Evolutionary conservation across 805 yeast genomes (phyloP).

Genomic region (Schwanniomyces yamadae): DNA sequence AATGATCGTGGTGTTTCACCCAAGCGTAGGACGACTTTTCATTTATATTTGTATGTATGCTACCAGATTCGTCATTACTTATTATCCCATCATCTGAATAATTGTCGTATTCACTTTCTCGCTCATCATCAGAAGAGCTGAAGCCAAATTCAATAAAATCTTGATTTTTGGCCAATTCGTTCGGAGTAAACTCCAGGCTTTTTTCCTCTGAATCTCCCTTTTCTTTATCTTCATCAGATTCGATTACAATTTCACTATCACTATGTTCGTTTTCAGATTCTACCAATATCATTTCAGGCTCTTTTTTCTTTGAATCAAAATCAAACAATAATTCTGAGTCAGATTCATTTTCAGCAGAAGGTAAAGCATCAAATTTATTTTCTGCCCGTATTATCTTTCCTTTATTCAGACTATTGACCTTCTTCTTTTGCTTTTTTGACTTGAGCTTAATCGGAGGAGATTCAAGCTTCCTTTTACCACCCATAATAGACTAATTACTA

Average conservation of each 20-base stretch:
- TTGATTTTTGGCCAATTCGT: constrained; percentile 44
- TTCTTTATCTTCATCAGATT: constrained; percentile 17
- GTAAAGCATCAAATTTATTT: constrained; percentile 23
- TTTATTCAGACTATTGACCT: constrained; percentile 12
- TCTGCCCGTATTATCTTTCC: constrained; percentile 12
- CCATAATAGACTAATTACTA: constrained; percentile 8
- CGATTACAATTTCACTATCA: constrained; percentile 18
- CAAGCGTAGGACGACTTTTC: constrained; percentile 58
- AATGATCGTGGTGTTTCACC: constrained; percentile 76
- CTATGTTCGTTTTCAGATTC: constrained; percentile 23
- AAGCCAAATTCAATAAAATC: constrained; percentile 60
- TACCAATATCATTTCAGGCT: constrained; percentile 27
- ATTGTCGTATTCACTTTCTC: constrained; percentile 21
- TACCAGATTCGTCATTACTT: constrained; percentile 35
- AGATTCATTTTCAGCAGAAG: constrained; percentile 17
- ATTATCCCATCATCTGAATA: constrained; percentile 32
- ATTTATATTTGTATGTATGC: constrained; percentile 19
- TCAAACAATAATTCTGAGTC: constrained; percentile 25
- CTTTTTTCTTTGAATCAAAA: constrained; percentile 14
- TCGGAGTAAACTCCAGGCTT: constrained; percentile 15
- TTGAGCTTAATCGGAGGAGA: constrained; percentile 15
- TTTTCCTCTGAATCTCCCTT: constrained; percentile 5
- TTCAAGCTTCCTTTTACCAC: constrained; percentile 24
- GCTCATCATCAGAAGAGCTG: constrained; percentile 42
- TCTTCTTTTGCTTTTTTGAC: constrained; percentile 22